Evolutionary conservation across 1,284 basidiomycete genomes (phyloP).

Genomic region (Paramarasmius palmivorus): DNA sequence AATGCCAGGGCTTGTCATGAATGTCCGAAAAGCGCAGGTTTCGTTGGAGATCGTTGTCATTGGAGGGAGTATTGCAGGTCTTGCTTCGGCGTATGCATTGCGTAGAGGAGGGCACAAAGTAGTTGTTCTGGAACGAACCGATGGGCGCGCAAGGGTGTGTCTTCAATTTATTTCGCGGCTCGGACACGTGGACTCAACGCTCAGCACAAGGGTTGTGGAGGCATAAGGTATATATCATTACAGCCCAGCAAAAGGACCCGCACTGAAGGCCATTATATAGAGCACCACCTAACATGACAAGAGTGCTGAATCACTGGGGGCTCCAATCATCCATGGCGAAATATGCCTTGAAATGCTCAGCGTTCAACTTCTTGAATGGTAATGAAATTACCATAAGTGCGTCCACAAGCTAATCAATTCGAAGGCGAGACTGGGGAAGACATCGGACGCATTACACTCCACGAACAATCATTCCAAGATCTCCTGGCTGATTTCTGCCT

Average conservation of each 20-base stretch:
- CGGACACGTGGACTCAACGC: neutral
- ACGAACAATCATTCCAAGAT: constrained; percentile 36
- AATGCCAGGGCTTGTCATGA: constrained; percentile 25
- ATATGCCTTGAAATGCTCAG: constrained; percentile 29
- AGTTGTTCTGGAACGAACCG: constrained; percentile 37
- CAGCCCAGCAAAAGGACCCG: too few relatives aligned
- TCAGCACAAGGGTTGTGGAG: constrained; percentile 30
- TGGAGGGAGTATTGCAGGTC: constrained; percentile 41
- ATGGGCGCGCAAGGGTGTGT: constrained; percentile 35
- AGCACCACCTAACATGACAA: constrained; percentile 46
- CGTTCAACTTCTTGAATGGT: constrained; percentile 25
- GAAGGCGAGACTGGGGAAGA: constrained; percentile 34
- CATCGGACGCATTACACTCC: constrained; percentile 34
- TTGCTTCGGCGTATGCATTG: constrained; percentile 43
- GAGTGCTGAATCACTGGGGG: constrained; percentile 45
- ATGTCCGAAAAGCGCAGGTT: constrained; percentile 21
- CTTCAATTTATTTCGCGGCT: neutral
- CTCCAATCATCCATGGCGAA: constrained; percentile 32
- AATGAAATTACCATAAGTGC: neutral
- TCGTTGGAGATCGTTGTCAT: constrained; percentile 36
- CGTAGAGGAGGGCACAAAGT: constrained; percentile 43
- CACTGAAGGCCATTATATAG: constrained; percentile 11
- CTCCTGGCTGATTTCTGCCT: constrained; percentile 38
- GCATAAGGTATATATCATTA: constrained; percentile 30
- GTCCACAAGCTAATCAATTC: constrained; percentile 7